Evolutionary conservation across 2,329 filamentous ascomycete species (phyloP).

Genomic region (Aspergillus sp.): DNA sequence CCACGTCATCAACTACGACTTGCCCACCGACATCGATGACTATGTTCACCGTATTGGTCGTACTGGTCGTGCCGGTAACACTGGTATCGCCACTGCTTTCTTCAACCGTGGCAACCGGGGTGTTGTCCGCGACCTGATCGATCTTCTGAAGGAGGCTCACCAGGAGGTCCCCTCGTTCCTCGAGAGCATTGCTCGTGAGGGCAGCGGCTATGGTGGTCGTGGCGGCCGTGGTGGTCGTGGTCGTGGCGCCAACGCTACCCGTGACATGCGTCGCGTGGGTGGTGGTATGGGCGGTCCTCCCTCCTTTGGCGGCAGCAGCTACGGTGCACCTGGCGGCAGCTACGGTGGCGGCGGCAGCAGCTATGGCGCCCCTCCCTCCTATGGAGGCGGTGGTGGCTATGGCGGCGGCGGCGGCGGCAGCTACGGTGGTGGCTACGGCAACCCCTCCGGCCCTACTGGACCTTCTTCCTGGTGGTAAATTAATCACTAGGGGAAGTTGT

Average conservation of each 20-base stretch:
- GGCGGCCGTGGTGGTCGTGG: slow-evolving; percentile 75
- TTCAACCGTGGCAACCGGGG: slow-evolving; percentile 99
- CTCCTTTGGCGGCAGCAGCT: slow-evolving; percentile 41
- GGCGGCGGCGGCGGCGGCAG: slow-evolving; percentile 38
- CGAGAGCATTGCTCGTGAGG: slow-evolving; percentile 95
- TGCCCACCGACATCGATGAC: slow-evolving; percentile 98
- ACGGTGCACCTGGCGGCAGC: slow-evolving; percentile 34
- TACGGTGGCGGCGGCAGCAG: slow-evolving; percentile 34
- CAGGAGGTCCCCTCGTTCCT: slow-evolving; percentile 93
- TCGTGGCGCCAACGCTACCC: slow-evolving; percentile 64
- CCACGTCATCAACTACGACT: slow-evolving; percentile 98
- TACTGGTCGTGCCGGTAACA: slow-evolving; percentile 99
- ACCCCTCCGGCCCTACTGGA: slow-evolving; percentile 51
- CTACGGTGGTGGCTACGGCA: slow-evolving; percentile 29
- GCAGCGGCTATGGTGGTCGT: slow-evolving; percentile 74
- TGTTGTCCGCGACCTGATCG: slow-evolving; percentile 92
- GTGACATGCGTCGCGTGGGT: slow-evolving; percentile 81
- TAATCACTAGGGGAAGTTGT: slow-evolving; percentile 27
- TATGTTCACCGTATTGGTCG: slow-evolving; percentile 99
- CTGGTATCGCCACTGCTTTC: slow-evolving; percentile 96
- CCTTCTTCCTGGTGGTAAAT: slow-evolving; percentile 57
- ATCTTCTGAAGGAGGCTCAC: slow-evolving; percentile 98
- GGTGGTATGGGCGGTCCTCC: slow-evolving; percentile 43
- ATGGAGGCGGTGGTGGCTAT: slow-evolving; percentile 32
- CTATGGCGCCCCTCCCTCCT: slow-evolving; percentile 25